Evolutionary conservation across 495 filamentous ascomycete genomes (phyloP).

Genomic region (Neurospora sp.): DNA sequence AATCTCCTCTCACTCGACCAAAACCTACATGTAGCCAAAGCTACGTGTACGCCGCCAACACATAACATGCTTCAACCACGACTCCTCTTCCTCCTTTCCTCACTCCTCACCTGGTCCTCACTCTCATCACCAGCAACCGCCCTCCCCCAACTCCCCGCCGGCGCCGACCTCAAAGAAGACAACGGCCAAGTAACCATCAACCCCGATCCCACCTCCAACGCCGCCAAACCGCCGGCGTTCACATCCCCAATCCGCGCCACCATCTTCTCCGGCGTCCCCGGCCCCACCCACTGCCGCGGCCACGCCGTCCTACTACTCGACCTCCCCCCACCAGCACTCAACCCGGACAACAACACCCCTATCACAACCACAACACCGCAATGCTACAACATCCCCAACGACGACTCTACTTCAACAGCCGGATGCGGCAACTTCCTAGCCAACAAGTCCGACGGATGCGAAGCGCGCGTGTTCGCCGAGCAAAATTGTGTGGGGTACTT

Average conservation of each 20-base stretch:
- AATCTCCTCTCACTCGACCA: too few relatives aligned
- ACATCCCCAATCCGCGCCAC: slow-evolving; percentile 22
- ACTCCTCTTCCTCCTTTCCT: not conserved
- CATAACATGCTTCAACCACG: not conserved
- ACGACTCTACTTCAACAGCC: not conserved
- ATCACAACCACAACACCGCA: slow-evolving; percentile 5
- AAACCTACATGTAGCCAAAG: too few relatives aligned
- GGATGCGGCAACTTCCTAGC: slow-evolving; percentile 28
- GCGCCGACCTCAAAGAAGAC: slow-evolving; percentile 16
- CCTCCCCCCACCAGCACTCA: slow-evolving; percentile 16
- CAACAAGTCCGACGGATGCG: slow-evolving; percentile 27
- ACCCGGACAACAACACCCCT: slow-evolving; percentile 3
- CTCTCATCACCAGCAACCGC: not conserved
- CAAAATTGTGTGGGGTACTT: slow-evolving; percentile 23
- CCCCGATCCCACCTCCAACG: slow-evolving; percentile 11
- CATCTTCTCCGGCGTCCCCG: slow-evolving; percentile 28
- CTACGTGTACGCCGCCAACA: too few relatives aligned
- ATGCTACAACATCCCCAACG: slow-evolving; percentile 24
- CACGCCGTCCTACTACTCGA: slow-evolving; percentile 15
- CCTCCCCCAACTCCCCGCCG: slow-evolving; percentile 9
- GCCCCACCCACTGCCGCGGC: slow-evolving; percentile 28
- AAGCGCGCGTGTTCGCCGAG: slow-evolving; percentile 31
- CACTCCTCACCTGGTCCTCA: not conserved
- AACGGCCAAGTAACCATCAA: slow-evolving; percentile 28
- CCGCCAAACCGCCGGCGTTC: slow-evolving; percentile 5